Evolutionary conservation across 148 eudicot species (phyloP).

Genomic region (Suaeda aralocaspica): DNA sequence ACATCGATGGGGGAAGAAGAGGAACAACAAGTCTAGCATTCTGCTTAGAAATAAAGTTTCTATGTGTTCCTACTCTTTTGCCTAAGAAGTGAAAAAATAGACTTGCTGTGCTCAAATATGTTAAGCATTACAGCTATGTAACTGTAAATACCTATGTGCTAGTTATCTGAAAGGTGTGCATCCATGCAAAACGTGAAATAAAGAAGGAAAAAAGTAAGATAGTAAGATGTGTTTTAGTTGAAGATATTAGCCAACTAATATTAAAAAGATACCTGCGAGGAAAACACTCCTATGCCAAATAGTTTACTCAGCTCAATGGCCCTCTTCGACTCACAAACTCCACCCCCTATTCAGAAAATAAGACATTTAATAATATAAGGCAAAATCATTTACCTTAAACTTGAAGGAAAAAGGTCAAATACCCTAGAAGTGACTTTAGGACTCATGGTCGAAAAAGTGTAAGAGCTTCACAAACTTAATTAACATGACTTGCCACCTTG

Average conservation of each 20-base stretch:
- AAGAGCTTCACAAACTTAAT: neutral
- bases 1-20: too few relatives aligned
- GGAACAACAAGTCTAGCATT: constrained; percentile 5
- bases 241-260: neutral
- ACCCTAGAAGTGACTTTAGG: neutral
- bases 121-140: neutral
- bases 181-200: constrained; percentile 75
- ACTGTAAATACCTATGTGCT: constrained; percentile 41
- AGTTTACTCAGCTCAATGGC: constrained; percentile 54
- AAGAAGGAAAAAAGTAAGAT: neutral
- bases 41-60: neutral
- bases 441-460: neutral
- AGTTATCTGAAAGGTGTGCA: constrained; percentile 80
- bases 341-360: constrained; percentile 59
- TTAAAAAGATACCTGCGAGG: constrained; percentile 58
- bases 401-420: neutral
- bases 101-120: neutral
- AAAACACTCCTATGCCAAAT: constrained; percentile 48
- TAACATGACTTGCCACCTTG: neutral
- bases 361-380: too few relatives aligned
- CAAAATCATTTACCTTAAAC: neutral
- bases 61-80: neutral
- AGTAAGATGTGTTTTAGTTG: neutral
- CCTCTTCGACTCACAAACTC: constrained; percentile 77
- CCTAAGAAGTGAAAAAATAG: neutral